Evolutionary conservation across 2,329 filamentous ascomycete species (phyloP).

Genomic region (Diaporthe vexans): DNA sequence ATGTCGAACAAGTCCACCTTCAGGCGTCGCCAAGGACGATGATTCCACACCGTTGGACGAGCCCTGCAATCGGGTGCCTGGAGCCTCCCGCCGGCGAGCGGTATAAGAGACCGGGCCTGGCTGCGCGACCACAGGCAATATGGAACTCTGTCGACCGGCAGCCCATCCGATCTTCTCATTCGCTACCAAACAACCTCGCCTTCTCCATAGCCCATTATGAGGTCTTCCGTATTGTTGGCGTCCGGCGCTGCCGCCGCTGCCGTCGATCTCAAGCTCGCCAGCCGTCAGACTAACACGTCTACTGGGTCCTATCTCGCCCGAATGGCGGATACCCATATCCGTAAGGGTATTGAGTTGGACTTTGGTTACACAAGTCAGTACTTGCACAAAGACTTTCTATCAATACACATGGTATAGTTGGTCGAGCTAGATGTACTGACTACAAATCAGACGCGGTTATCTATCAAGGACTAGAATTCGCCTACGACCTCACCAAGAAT

Average conservation of each 20-base stretch:
- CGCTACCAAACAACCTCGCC: conserved; percentile 23
- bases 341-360: conserved; percentile 48
- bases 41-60: conserved; percentile 30
- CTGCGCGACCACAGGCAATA: not conserved
- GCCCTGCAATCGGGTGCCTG: conserved; percentile 18
- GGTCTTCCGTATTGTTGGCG: conserved; percentile 25
- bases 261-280: conserved; percentile 79
- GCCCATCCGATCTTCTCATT: conserved; percentile 31
- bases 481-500: conserved; percentile 54
- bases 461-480: conserved; percentile 55
- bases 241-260: conserved; percentile 74
- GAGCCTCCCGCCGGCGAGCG: not conserved
- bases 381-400: not conserved
- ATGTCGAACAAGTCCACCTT: conserved; percentile 28
- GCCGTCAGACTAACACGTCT: conserved; percentile 76
- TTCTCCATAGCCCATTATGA: conserved; percentile 26
- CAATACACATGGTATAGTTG: not conserved
- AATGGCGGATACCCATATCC: conserved; percentile 56
- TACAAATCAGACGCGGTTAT: conserved; percentile 49
- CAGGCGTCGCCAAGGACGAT: conserved; percentile 5
- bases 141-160: not conserved
- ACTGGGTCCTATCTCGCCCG: conserved; percentile 70
- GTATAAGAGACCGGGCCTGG: conserved; percentile 27
- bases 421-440: not conserved
- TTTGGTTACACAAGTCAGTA: conserved; percentile 50